phyloP scores from a whole-genome alignment of 345 rosid species.

The Pugionium dolabratum region DNA sequence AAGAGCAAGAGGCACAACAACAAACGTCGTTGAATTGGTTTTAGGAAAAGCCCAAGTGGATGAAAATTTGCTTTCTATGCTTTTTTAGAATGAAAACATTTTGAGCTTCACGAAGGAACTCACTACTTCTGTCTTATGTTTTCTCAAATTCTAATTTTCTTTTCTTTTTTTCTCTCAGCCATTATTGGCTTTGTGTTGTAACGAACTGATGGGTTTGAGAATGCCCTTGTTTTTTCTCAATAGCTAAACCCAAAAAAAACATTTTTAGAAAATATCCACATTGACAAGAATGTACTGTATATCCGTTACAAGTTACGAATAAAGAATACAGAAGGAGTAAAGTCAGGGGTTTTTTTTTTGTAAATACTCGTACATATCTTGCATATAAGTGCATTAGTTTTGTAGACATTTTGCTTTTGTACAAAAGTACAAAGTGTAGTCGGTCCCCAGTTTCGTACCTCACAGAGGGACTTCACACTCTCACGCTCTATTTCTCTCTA shows the following conservation, averaged over 20 bases:
- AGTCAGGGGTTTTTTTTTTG: too few species aligned
- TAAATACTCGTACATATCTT: too few species aligned
- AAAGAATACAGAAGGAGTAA: too few species aligned
- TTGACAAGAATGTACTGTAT: too few species aligned
- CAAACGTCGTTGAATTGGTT: conserved; percentile 46
- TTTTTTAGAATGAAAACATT: conserved; percentile 15
- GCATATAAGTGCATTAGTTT: too few species aligned
- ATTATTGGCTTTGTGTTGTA: conserved; percentile 18
- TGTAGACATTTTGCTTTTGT: too few species aligned
- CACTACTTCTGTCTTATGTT: neutral
- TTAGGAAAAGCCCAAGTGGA: conserved; percentile 10
- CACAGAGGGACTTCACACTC: too few species aligned
- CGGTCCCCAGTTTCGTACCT: neutral
- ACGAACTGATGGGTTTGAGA: too few species aligned
- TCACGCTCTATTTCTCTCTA: neutral
- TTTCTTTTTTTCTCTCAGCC: conserved; percentile 1
- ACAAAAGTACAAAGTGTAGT: neutral
- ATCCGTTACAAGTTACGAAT: too few species aligned
- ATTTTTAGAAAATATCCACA: too few species aligned
- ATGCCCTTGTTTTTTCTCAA: too few species aligned
- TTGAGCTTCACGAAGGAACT: conserved; percentile 28
- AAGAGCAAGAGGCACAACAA: conserved; percentile 66
- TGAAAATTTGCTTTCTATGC: neutral
- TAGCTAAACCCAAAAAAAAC: too few species aligned
- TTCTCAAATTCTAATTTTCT: neutral